These are phyloP conservation scores for Schizosaccharomyces lindneri DNA, from an alignment of 805 yeast species.

Conservation along the genomic window DNA sequence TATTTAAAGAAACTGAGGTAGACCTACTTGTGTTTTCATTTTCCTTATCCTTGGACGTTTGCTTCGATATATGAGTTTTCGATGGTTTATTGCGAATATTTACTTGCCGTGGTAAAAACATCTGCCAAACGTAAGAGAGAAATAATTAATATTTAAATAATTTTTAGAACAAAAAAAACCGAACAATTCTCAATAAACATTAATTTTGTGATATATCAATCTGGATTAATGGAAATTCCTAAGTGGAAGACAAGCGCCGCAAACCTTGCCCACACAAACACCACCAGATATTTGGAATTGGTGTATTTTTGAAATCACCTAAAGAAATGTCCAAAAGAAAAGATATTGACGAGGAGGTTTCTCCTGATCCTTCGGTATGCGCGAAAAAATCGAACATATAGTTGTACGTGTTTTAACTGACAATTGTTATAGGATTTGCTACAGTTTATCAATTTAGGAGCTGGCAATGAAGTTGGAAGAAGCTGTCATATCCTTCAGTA, in stretches of 20 bases:
- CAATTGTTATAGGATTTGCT: conserved; percentile 16
- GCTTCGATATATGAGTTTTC: no score
- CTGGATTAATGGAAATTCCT: no score
- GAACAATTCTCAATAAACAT: no score
- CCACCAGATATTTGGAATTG: background rate
- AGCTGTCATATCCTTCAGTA: conserved; percentile 82
- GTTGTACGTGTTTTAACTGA: background rate
- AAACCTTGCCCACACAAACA: background rate
- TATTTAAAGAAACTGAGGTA: no score
- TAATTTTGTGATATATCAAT: no score
- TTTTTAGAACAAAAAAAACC: no score
- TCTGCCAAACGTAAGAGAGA: background rate
- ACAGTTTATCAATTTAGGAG: conserved; percentile 75
- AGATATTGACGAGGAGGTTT: background rate
- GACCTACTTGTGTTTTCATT: no score
- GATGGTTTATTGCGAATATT: background rate
- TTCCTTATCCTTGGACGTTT: no score
- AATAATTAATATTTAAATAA: no score
- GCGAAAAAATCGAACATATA: background rate
- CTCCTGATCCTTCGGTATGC: background rate
- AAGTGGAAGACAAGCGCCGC: no score
- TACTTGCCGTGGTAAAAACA: background rate
- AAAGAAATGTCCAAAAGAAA: background rate
- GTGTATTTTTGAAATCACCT: background rate
- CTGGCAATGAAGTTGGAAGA: conserved; percentile 95